These are phyloP conservation scores for Lupinus albus DNA, from an alignment of 306 rosid genomes.

Conservation along the genomic window DNA sequence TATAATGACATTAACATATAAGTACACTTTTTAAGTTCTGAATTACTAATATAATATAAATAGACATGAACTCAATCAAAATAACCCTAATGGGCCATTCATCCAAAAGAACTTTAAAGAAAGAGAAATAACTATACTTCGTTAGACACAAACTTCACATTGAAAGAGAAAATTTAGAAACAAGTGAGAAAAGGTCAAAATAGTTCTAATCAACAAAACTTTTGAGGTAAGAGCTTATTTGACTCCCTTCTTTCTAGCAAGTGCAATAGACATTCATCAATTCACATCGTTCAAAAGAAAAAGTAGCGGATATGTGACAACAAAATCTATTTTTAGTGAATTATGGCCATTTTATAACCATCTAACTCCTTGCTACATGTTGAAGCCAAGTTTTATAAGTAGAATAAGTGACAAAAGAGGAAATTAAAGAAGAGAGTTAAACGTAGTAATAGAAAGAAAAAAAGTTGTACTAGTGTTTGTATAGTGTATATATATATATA, in stretches of 20 bases:
- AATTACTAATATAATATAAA: too few relatives aligned
- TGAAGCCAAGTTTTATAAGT: background rate
- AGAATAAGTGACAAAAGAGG: slow-evolving; percentile 14
- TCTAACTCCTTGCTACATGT: background rate
- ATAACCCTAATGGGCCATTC: background rate
- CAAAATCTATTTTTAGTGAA: slow-evolving; percentile 24
- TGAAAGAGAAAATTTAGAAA: background rate
- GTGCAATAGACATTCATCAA: background rate
- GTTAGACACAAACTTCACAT: background rate
- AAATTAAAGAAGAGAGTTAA: background rate
- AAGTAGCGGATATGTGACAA: slow-evolving; percentile 25
- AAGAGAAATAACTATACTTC: background rate
- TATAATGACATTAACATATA: too few relatives aligned
- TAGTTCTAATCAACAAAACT: background rate
- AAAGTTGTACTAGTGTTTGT: background rate
- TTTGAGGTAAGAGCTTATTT: slow-evolving; percentile 28
- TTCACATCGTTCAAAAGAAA: slow-evolving; percentile 8
- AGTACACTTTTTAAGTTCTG: too few relatives aligned
- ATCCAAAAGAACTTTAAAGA: background rate
- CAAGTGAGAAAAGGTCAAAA: slow-evolving; percentile 23
- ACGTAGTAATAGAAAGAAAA: background rate
- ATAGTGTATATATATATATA: background rate
- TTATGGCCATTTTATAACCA: background rate
- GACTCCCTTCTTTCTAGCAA: slow-evolving; percentile 34
- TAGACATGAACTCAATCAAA: too few relatives aligned